Evolutionary conservation across 2,329 filamentous ascomycete genomes (phyloP), one percentile per base, ranked within the genome.

Genomic region (Escovopsis sp.): DNA sequence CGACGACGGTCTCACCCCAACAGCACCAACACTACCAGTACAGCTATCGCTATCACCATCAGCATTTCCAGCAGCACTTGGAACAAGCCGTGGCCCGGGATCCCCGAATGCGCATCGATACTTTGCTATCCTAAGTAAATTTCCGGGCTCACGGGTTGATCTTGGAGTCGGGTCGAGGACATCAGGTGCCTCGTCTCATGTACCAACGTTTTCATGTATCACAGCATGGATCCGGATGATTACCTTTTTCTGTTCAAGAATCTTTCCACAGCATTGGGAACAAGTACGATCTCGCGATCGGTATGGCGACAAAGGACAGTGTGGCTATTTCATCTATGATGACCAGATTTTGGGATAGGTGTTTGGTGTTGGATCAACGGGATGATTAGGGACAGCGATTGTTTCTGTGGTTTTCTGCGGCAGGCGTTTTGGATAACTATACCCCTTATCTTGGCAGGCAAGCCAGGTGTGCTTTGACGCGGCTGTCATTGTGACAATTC

Each of bases 11-110:
- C 8, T 9, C 27, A 9, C 11, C 27, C 36, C 15, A 20, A 10
- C 14, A n/a, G 7, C 8, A 14, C 33, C 33, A 35, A 13, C n/a
- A 12, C 32, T 13, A 6, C 15, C 34, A 37, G 7, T 37, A 29
- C 15, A 16, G 4, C 35, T 30, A n/a, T 11, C 27, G 11, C 27
- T 11, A 24, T 20, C 40, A 25, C 7, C 34, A n/a, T 5, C 40
- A 37, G n/a, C 39, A 33, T 35, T 11, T 34, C 38, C 30, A 43
- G 40, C 11, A 43, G 36, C 42, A 53, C 16, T 39, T 47, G 31
- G 48, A 45, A 5, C 48, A 48, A 12, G 44, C 47, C 14, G 39
- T 7, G 3, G 27, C 27, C 27, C 8, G 27, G 11, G 27, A 30
- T 7, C 27, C 27, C 27, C 27, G 27, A 2, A 30, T 30, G 27